Conservation (phyloP, 352 stramenopile species). For the Phytopythium oedochilum region DNA sequence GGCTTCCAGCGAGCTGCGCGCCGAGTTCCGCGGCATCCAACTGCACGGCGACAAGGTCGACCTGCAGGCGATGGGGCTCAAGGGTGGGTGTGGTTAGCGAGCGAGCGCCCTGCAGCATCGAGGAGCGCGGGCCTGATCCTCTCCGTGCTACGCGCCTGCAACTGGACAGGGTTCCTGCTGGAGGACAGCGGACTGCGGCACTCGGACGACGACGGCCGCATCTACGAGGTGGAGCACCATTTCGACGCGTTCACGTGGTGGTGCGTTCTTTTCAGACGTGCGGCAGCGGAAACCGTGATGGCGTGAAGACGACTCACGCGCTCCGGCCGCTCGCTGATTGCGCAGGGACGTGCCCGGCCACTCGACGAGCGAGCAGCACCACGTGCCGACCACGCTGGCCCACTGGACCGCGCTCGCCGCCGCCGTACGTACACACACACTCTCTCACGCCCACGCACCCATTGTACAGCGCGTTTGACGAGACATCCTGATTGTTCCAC, state of each 20-base stretch:
- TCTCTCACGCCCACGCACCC: slow-evolving; percentile 1
- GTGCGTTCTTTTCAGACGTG: slow-evolving; percentile 20
- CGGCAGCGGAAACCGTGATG: neutral
- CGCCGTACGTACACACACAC: slow-evolving; percentile 35
- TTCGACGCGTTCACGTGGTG: slow-evolving; percentile 69
- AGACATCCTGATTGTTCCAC: no score
- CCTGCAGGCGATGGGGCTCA: slow-evolving; percentile 35
- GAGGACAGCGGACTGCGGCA: slow-evolving; percentile 59
- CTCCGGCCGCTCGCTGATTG: slow-evolving; percentile 1
- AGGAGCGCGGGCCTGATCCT: no score
- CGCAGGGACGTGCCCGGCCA: slow-evolving; percentile 54
- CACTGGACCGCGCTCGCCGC: slow-evolving; percentile 52
- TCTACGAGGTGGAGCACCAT: slow-evolving; percentile 77
- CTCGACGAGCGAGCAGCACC: slow-evolving; percentile 39
- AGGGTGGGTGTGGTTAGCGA: slow-evolving; percentile 40
- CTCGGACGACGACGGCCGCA: slow-evolving; percentile 47
- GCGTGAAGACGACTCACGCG: neutral
- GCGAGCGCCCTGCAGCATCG: no score
- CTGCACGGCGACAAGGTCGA: slow-evolving; percentile 44
- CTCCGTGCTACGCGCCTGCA: no score
- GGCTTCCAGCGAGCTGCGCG: slow-evolving; percentile 24
- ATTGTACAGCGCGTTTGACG: neutral
- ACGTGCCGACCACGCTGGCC: slow-evolving; percentile 41
- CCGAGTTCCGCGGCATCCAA: slow-evolving; percentile 69
- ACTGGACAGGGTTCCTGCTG: slow-evolving; percentile 56